phyloP scores from a whole-genome alignment of 495 filamentous ascomycete genomes.

The Aspergillus coremiiformis region DNA sequence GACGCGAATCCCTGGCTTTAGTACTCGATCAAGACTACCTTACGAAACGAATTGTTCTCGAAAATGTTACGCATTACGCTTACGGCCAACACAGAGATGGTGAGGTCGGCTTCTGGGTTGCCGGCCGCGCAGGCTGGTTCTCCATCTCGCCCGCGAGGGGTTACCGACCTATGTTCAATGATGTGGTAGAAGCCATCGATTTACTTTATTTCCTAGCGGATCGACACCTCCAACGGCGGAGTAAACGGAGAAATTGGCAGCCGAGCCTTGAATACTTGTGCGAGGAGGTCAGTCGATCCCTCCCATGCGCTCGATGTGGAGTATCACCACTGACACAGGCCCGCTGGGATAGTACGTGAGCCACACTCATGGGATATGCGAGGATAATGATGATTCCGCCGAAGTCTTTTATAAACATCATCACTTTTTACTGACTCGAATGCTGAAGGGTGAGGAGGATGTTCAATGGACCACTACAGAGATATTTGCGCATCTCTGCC shows the following conservation, averaged over 20 bases:
- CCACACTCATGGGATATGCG: constrained; percentile 39
- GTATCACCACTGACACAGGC: constrained; percentile 4
- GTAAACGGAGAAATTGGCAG: constrained; percentile 26
- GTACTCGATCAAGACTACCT: constrained; percentile 42
- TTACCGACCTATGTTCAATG: constrained; percentile 55
- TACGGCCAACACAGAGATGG: constrained; percentile 59
- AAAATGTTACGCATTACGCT: constrained; percentile 56
- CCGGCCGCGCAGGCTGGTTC: constrained; percentile 73
- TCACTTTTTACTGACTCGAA: constrained; percentile 48
- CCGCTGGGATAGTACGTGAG: constrained; percentile 28
- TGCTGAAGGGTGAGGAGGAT: constrained; percentile 49
- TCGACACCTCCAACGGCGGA: constrained; percentile 29
- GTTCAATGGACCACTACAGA: constrained; percentile 49
- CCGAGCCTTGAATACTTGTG: constrained; percentile 36
- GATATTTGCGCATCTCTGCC: constrained; percentile 45
- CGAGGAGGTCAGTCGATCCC: constrained; percentile 33
- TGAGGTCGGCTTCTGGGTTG: constrained; percentile 63
- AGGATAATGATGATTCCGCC: constrained; percentile 41
- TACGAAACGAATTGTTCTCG: constrained; percentile 55
- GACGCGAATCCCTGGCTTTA: constrained; percentile 1
- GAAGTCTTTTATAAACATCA: constrained; percentile 48
- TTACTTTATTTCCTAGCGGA: constrained; percentile 64
- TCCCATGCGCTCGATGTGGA: not conserved
- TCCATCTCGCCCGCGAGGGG: constrained; percentile 54
- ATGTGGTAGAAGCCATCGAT: constrained; percentile 62